Evolutionary conservation across 768 basidiomycete species (phyloP).

Genomic region (Russula brevipes): DNA sequence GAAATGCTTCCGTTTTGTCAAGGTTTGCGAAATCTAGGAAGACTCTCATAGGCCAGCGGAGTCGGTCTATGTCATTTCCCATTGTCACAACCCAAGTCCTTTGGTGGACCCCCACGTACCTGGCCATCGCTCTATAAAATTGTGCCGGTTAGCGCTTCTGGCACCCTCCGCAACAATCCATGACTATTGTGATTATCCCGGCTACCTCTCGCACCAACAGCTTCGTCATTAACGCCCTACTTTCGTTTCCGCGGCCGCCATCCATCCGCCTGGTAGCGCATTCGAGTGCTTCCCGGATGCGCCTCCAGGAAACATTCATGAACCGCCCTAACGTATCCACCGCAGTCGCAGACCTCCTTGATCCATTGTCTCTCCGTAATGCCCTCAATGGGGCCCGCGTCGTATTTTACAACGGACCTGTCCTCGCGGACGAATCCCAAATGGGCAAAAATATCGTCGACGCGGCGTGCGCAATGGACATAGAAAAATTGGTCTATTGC

Average conservation of each 20-base stretch:
- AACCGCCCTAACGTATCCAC: slow-evolving; percentile 14
- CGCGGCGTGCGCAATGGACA: slow-evolving; percentile 21
- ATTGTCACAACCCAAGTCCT: slow-evolving; percentile 4
- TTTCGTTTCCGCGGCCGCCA: slow-evolving; percentile 21
- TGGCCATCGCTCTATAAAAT: slow-evolving; percentile 16
- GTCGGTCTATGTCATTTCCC: slow-evolving; percentile 7
- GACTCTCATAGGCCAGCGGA: background rate
- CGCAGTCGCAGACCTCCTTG: slow-evolving; percentile 20
- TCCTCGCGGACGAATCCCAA: slow-evolving; percentile 15
- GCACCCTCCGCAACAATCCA: slow-evolving; percentile 4
- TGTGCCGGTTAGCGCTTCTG: background rate
- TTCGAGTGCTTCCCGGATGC: background rate
- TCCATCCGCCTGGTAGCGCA: slow-evolving; percentile 22
- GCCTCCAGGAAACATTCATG: slow-evolving; percentile 7
- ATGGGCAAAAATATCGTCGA: slow-evolving; percentile 25
- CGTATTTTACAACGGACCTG: slow-evolving; percentile 22
- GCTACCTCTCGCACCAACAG: slow-evolving; percentile 23
- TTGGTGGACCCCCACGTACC: background rate
- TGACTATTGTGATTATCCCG: slow-evolving; percentile 24
- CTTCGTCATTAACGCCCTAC: slow-evolving; percentile 16
- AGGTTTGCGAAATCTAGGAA: background rate
- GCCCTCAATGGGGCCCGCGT: slow-evolving; percentile 12
- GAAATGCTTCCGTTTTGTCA: slow-evolving; percentile 14
- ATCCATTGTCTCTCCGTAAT: slow-evolving; percentile 8
- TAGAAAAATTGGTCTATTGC: slow-evolving; percentile 22